Base-by-base conservation (phyloP, 768 basidiomycete species). In the Mycena leptocephala region DNA sequence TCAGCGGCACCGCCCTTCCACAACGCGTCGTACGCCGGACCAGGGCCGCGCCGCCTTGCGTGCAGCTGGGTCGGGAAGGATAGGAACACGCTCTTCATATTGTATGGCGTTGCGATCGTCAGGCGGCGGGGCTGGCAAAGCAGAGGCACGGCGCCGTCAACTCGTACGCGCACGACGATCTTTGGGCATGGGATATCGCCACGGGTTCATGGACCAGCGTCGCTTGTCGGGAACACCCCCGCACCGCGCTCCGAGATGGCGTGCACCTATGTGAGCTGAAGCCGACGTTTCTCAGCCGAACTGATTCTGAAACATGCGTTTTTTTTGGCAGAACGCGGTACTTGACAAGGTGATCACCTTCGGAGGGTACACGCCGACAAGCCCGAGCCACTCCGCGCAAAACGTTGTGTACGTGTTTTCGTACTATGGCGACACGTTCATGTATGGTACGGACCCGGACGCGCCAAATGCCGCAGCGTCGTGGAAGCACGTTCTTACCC, bases 341-440 rank as follows among this genome's bases (percentile, higher is more conserved):
- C 80, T 87, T 32, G 81, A 86, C 76, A 81, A 84, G 48, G 84
- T 84, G 8, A 77, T 88, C 66, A 72, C 85, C 9, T 88, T 85
- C 65, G 87, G 87, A n/a, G 88, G 88, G 0, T 88, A 87, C 78
- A 83, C 79, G 46, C 82, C 87, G 43, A 39, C 69, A 30, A 13
- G 82, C 16, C 81, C 82, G 10, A 84, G 83, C 14, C 58, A 70
- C 61, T 72, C 70, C 68, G 14, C 8, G 14, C 5, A 13, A 5
- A 24, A 4, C 14, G 24, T 35, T 13, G 62, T 71, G 6, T 24
- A 73, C 33, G 75, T 64, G 16, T 87, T 82, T 79, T 82, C 84
- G 32, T 89, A 87, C 80, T 88, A 81, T 72, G 86, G 84, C 53
- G 87, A 88, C 74, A 87, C 88, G 0, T 88, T 87, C 81, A 80